Percentiles rank a stretch among this genome's conserved stretches.
These are phyloP conservation scores for Echinochloa phyllopogon DNA, from an alignment of 176 grass and related monocot genomes.

Conservation along the genomic window DNA sequence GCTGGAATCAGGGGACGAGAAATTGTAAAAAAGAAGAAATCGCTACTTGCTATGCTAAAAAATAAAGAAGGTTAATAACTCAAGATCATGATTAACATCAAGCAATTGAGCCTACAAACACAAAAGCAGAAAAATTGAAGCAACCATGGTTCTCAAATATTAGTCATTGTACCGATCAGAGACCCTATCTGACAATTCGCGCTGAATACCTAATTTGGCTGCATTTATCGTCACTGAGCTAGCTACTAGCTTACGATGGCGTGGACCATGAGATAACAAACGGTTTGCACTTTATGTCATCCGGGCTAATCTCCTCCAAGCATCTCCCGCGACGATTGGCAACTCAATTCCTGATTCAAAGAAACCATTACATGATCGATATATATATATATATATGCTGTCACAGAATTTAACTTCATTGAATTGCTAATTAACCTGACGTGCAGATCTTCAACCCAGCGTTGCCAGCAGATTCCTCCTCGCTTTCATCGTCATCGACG, in stretches of 20 bases:
- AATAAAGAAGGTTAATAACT: not conserved
- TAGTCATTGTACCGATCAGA: not conserved
- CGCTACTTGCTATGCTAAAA: not conserved
- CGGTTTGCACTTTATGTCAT: not conserved
- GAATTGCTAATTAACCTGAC: constrained; percentile 31
- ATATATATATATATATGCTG: not conserved
- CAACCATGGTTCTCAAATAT: constrained; percentile 7
- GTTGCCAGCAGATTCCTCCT: constrained; percentile 32
- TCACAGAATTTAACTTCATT: not conserved
- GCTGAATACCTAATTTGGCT: not conserved
- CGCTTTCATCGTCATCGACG: constrained; percentile 35
- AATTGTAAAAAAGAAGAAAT: not conserved
- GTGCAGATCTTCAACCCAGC: constrained; percentile 29
- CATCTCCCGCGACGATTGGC: constrained; percentile 46
- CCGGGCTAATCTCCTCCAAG: constrained; percentile 38
- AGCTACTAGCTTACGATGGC: constrained; percentile 3
- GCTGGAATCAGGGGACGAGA: not conserved
- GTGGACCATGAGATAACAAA: constrained; percentile 43
- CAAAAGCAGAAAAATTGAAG: not conserved
- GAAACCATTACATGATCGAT: constrained; percentile 31
- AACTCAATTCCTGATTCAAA: constrained; percentile 46
- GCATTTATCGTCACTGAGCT: not conserved
- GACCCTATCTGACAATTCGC: not conserved
- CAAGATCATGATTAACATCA: not conserved
- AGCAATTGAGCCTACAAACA: not conserved